A percentile compares a stretch with the other conserved stretches of the same genome.
phyloP scores from a whole-genome alignment of 1,284 basidiomycete genomes.

The Neonothopanus nambi region DNA sequence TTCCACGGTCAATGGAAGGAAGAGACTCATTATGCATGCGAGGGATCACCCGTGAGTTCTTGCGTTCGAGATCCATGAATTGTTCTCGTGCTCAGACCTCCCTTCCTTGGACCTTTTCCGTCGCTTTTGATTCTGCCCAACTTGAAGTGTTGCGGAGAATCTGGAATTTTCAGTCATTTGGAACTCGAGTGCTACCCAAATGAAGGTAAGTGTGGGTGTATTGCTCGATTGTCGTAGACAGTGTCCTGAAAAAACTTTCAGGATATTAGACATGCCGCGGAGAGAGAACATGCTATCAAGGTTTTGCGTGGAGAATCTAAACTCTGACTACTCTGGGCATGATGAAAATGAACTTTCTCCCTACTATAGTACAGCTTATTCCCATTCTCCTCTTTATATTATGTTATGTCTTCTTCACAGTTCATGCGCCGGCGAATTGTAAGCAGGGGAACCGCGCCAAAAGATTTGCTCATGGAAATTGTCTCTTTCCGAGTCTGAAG shows the following conservation, averaged over 20 bases:
- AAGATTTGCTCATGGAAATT: too few species aligned
- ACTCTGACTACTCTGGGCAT: too few species aligned
- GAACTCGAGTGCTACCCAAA: conserved; percentile 75
- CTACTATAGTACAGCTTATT: too few species aligned
- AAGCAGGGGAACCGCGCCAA: too few species aligned
- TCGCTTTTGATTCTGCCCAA: neutral
- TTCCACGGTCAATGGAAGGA: conserved; percentile 78
- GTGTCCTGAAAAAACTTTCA: conserved; percentile 31
- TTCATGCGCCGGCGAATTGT: too few species aligned
- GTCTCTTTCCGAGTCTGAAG: too few species aligned
- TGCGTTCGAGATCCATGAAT: neutral
- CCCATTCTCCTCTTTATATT: too few species aligned
- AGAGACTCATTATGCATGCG: conserved; percentile 73
- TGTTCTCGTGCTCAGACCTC: too few species aligned
- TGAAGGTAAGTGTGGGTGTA: conserved; percentile 47
- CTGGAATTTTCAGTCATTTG: conserved; percentile 78
- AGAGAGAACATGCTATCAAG: conserved; percentile 28
- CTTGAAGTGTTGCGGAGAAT: conserved; percentile 81
- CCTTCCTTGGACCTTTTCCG: neutral
- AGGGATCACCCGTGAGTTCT: conserved; percentile 69
- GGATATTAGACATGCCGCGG: conserved; percentile 30
- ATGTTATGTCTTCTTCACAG: too few species aligned
- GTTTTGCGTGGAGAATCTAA: conserved; percentile 21
- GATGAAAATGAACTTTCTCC: too few species aligned
- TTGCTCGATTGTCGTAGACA: neutral